Base-by-base conservation (phyloP, 1,284 basidiomycete species). In the Tetrapyrgos nigripes region DNA sequence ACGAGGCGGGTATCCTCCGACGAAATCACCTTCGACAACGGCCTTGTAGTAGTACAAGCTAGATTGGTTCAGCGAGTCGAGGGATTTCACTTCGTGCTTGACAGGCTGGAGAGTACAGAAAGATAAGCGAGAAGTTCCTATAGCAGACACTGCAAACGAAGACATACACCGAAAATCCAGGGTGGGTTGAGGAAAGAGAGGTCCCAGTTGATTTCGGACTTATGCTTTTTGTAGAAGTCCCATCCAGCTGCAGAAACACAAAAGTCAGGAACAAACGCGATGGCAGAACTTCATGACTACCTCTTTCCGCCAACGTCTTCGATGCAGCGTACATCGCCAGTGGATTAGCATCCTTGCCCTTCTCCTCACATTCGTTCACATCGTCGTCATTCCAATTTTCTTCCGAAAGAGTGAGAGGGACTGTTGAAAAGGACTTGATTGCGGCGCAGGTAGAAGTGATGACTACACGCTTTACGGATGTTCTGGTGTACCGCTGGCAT, bases 271-370 rank as follows among this genome's bases (percentile, higher is more conserved):
- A 17, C 33, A 2, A 23, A 24, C 19, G n/a, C 40, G 17, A n/a
- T 6, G 29, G 46, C 27, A 21, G 14, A 27, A 21, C 8, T n/a
- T 28, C 5, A 17, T 19, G 29, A 23, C n/a, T 64, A 81, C 82
- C 83, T 62, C 72, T 76, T 70, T 94, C 92, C 1, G 91, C 90
- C 1, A 93, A 75, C 4, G 83, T 85, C 77, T 94, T 93, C 24
- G 81, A 83, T 14, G 81, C 83, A 45, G 77, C 72, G 67, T 89
- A 91, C 66, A 83, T 85, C 45, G 74, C 69, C 6, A 69, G 57
- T 1, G 64, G 63, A 2, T 72, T 50, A 1, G 86, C 82, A 14
- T 79, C 77, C 19, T 68, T 69, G 13, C 88, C 87, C 53, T 83
- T 78, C 61, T 81, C 73, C 65, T 83, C 78, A n/a, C 88, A 77